Evolutionary conservation across 129 eudicot genomes (phyloP), one percentile per base, ranked within the genome.

Genomic region (Chrysanthemum lavandulifolium): DNA sequence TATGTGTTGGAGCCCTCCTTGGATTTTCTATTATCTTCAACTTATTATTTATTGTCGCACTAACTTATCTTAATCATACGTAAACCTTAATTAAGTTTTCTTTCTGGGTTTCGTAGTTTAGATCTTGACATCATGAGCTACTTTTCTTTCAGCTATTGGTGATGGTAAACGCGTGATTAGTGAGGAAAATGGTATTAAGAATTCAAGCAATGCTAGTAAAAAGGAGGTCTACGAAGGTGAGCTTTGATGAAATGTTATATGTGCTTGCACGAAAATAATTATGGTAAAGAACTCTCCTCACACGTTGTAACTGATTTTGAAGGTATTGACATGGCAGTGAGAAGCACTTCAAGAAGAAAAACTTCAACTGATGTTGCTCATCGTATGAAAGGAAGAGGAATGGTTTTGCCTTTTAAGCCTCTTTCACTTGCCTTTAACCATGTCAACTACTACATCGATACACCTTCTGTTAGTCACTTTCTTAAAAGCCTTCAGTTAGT

Each of bases 341-440:
- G 45, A 78, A 71, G 61, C 52, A 71, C 45, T 67, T 36, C 79
- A 52, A 52, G 61, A 25, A 0, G 57, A 21, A 59, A 31, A 25
- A 16, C 31, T 40, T 25, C 66, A n/a, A 57, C 7, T 27, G 25
- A 0, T 9, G 67, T 36, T 40, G 58, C 66, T 0, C 64, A 43
- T 67, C 56, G 25, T 47, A 55, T 47, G 60, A 59, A 45, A 55
- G 55, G 6, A 36, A 71, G 77, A 56, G 77, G 84, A 67, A 75
- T 88, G 91, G 96, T 84, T 75, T 79, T 91, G 50, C 97, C 97
- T 53, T 89, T 88, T 68, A 82, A 76, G 68, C 94, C 96, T 33
- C 84, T 82, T 43, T 77, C 85, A 23, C 56, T 91, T 43, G 83
- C 80, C 57, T 91, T 91, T 73, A 81, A 83, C 76, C 86, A 85